Base-by-base conservation (phyloP, 179 eudicot species). In the Beta macrorhiza region DNA sequence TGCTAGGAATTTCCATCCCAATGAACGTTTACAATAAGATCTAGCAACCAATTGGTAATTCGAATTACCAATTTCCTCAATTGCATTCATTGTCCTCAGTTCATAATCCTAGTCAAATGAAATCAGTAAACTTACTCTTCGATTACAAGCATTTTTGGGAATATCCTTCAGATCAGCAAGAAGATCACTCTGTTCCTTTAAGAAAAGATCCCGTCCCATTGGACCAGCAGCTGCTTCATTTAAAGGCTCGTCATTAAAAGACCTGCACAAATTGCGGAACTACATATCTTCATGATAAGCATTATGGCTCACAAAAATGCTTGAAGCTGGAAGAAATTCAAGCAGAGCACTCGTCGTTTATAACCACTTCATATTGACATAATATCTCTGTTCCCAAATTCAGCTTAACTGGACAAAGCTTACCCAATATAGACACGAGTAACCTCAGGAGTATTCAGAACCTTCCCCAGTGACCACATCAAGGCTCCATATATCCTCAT, bases 401-500 rank as follows among this genome's bases (percentile, higher is more conserved):
- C 3, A 37, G 57, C 74, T 56, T 58, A 45, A 75, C 32, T 58
- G n/a, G 74, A 82, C 17, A 47, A 64, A 67, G 56, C 88, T 65
- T 90, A 96, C 99, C 99, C 99, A 71, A 96, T 90, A 83, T 96
- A 96, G 57, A 96, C 98, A 47, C 99, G 98, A 49, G 88, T 82
- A 57, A 96, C 99, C 85, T 96, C 99, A 17, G 99, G 99, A 57
- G 97, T 96, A 85, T 94, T 94, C 49, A 96, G 79, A 72, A 96
- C 95, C 84, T 96, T 96, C 29, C 99, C 98, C 44, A 96, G 91
- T 14, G 99, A 96, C 99, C 99, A 96, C 99, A 96, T 96, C 85
- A 96, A 86, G n/a, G 99, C 99, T 80, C 99, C 99, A 86, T 96
- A 96, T 5, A 96, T 97, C 84, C 99, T 87, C 99, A 96, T 96